phyloP scores from a whole-genome alignment of 169 alveolate genomes.

The Cryptosporidium felis region DNA sequence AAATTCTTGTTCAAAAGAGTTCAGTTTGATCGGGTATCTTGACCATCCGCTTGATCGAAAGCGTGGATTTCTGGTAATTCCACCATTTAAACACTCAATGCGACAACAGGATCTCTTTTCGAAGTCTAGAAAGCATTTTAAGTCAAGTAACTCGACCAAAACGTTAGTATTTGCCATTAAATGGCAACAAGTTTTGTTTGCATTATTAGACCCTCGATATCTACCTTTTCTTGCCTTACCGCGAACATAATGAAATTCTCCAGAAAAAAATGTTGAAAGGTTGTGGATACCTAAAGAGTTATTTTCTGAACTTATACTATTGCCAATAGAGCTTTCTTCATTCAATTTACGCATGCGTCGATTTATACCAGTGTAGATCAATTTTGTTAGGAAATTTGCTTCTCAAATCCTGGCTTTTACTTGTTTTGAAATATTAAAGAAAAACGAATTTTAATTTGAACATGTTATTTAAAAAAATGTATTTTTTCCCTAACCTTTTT shows the following conservation, averaged over 20 bases:
- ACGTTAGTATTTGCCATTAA: conserved; percentile 13
- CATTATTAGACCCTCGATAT: not conserved
- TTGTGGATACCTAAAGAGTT: too few species aligned
- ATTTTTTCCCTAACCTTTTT: conserved; percentile 44
- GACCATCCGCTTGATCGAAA: conserved; percentile 70
- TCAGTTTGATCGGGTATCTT: conserved; percentile 44
- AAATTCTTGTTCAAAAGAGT: conserved; percentile 8
- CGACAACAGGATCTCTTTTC: conserved; percentile 34
- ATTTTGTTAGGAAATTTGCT: too few species aligned
- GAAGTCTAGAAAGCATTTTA: not conserved
- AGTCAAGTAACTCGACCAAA: conserved; percentile 7
- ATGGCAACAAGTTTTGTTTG: not conserved
- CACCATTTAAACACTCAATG: not conserved
- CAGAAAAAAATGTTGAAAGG: too few species aligned
- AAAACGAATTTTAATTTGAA: not conserved
- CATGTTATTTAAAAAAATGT: not conserved
- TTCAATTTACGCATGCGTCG: too few species aligned
- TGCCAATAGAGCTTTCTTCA: too few species aligned
- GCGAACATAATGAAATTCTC: not conserved
- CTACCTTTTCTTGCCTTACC: not conserved
- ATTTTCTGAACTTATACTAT: too few species aligned
- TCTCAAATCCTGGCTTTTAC: too few species aligned
- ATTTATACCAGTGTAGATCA: too few species aligned
- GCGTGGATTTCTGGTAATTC: not conserved
- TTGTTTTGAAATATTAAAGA: not conserved